Base-by-base conservation (phyloP, 805 yeast genomes). In the Teunomyces panamensis region DNA sequence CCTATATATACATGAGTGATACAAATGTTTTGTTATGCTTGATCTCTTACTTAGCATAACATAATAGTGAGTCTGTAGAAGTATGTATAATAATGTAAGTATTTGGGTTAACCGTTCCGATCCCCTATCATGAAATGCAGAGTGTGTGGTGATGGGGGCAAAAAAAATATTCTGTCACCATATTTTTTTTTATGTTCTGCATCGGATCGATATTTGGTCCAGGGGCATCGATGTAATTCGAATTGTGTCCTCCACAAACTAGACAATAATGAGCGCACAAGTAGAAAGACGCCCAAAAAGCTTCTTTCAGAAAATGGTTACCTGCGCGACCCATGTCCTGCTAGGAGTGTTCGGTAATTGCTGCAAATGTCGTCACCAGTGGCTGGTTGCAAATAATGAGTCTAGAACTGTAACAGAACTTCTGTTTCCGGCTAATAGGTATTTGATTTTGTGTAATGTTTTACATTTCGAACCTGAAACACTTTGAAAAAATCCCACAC, bases 401-500 rank as follows among this genome's bases (percentile, higher is more conserved):
- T 42, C 48, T 34, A 42, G 48, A 41, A 43, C 45, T 9, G 17
- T 11, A 26, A 13, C 34, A n/a, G 36, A 13, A 14, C 44, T 30
- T 46, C 27, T 26, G 24, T 17, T 13, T 30, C 44, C 30, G 30
- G 24, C 9, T 35, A 5, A 20, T 20, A 34, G 13, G 14, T 34
- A 33, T 20, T 24, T 34, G 32, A 30, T 14, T 50, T 53, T 53
- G 52, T 51, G 54, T 46, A 20, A 39, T 45, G 57, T 54, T 54
- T 54, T 47, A 54, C 48, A 52, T 52, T 48, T 51, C 44, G 24
- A 42, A 47, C 45, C 51, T 54, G 51, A 52, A 50, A 51, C 55
- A 46, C 41, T 32, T 28, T 30, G 11, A 34, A 34, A 30, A 30
- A 27, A 37, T 39, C 43, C 50, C 34, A 42, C 52, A 49, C 50